phyloP scores from a whole-genome alignment of 306 rosid species.

The Quercus variabilis region DNA sequence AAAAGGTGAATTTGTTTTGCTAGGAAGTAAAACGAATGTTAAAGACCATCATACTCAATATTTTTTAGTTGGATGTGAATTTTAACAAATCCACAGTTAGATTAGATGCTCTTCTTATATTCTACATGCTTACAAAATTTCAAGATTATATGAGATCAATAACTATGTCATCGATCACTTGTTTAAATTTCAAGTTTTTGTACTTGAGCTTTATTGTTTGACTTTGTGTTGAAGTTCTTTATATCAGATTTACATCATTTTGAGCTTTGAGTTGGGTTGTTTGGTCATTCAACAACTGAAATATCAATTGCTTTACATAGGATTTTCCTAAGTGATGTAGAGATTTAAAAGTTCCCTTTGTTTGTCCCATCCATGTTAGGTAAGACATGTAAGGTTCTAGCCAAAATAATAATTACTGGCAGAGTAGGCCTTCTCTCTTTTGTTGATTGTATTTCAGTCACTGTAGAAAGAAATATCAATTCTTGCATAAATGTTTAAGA shows the following conservation, averaged over 20 bases:
- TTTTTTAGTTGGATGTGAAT: no score
- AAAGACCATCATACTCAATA: slow-evolving; percentile 24
- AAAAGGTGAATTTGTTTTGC: slow-evolving; percentile 29
- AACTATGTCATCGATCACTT: no score
- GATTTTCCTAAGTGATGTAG: neutral
- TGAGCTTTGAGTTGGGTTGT: neutral
- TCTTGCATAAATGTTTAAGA: neutral
- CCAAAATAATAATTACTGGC: no score
- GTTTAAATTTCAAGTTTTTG: no score
- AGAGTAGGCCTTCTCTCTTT: neutral
- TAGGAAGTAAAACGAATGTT: slow-evolving; percentile 33
- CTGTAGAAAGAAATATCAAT: neutral
- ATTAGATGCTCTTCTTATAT: no score
- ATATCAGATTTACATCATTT: neutral
- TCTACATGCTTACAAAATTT: no score
- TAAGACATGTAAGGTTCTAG: neutral
- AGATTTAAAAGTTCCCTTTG: neutral
- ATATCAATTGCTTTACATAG: neutral
- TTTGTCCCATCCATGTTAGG: neutral
- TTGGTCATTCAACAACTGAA: neutral
- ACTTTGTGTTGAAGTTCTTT: neutral
- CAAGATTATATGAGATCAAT: no score
- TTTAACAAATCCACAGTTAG: no score
- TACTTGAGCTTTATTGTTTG: slow-evolving; percentile 1
- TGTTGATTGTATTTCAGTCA: neutral